phyloP scores from a whole-genome alignment of 805 yeast genomes.

The Yamadazyma nakazawae region DNA sequence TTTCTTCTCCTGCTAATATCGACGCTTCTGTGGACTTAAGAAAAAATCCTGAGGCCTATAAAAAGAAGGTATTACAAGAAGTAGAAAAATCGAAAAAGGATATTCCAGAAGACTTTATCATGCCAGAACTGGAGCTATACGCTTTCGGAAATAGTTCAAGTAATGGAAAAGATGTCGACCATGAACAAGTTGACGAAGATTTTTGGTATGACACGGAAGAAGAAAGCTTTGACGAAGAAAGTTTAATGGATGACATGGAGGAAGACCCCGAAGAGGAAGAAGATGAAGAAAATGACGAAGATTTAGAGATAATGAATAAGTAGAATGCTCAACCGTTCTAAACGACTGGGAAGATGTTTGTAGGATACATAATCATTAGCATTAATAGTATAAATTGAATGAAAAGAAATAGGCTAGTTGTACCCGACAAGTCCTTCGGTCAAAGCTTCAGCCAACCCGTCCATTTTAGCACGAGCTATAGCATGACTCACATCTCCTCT shows the following conservation, averaged over 20 bases:
- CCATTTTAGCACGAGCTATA: conserved; percentile 34
- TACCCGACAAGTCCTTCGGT: conserved; percentile 35
- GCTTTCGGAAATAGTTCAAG: conserved; percentile 35
- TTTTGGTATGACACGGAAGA: conserved; percentile 72
- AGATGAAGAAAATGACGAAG: conserved; percentile 56
- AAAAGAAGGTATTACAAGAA: conserved; percentile 70
- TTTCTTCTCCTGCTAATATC: conserved; percentile 90
- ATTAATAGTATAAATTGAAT: conserved; percentile 3
- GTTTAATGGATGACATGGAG: conserved; percentile 45
- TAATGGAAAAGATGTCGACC: conserved; percentile 40
- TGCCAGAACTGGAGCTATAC: conserved; percentile 65
- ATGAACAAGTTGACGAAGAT: conserved; percentile 70
- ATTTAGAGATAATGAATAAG: conserved; percentile 13
- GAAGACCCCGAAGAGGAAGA: conserved; percentile 54
- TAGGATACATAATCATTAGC: conserved; percentile 7
- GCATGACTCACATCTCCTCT: conserved; percentile 24
- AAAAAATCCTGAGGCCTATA: conserved; percentile 73
- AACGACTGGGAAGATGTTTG: neutral
- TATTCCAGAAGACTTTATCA: conserved; percentile 80
- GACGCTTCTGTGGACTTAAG: conserved; percentile 93
- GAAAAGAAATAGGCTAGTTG: neutral
- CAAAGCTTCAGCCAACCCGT: conserved; percentile 28
- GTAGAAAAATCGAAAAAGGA: conserved; percentile 81
- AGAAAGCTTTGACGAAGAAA: conserved; percentile 45
- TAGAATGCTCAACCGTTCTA: neutral